Conservation (phyloP, 768 basidiomycete species). For the Phanerodontia chrysosporium region DNA sequence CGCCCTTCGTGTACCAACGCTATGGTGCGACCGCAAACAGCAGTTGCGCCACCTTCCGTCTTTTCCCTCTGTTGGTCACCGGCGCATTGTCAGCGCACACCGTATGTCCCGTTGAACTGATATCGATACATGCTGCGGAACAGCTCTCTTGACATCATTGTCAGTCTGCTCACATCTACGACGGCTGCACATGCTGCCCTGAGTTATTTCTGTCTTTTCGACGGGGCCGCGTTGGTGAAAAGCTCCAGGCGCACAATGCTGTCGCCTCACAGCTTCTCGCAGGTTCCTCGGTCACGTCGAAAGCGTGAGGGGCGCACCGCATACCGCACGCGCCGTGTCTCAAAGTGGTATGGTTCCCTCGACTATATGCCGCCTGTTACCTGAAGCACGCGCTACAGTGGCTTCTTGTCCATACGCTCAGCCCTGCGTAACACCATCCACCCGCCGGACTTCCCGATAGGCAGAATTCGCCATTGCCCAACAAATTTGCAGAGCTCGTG, state of each 20-base stretch:
- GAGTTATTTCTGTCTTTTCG: not conserved
- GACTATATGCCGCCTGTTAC: not conserved
- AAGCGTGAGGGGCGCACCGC: not conserved
- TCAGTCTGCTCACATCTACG: too few relatives aligned
- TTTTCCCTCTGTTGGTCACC: too few relatives aligned
- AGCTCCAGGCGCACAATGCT: not conserved
- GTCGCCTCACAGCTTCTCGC: not conserved
- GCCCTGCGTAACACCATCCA: not conserved
- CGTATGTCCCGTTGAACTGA: not conserved
- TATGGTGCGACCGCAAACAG: not conserved
- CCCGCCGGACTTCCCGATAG: not conserved
- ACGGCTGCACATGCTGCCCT: not conserved
- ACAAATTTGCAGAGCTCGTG: not conserved
- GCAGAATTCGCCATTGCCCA: not conserved
- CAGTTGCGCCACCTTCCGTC: not conserved
- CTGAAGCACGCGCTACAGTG: not conserved
- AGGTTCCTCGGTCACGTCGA: not conserved
- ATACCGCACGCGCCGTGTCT: not conserved
- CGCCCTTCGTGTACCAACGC: not conserved
- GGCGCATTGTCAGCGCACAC: too few relatives aligned
- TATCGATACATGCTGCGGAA: not conserved
- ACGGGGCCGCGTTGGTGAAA: not conserved
- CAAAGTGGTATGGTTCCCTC: not conserved
- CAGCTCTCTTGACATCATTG: not conserved
- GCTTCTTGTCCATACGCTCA: not conserved